phyloP scores from a whole-genome alignment of 805 yeast genomes.

The Tanozyma kutaoensis region DNA sequence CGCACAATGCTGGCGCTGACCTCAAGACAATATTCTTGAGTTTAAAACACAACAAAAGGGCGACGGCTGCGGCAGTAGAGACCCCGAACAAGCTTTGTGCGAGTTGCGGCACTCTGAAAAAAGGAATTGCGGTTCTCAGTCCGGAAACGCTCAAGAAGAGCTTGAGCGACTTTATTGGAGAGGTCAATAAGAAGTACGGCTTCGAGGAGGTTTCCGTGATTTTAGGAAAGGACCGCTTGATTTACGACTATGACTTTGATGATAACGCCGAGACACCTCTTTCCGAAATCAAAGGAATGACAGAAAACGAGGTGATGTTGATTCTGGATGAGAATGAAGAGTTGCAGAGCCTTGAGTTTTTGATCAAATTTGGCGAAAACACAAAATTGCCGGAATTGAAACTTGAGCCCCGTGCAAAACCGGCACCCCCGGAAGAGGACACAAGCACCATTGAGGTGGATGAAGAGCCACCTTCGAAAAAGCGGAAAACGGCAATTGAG shows the following conservation, averaged over 20 bases:
- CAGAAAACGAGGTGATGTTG: conserved; percentile 48
- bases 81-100: conserved; percentile 31
- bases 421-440: too few relatives aligned
- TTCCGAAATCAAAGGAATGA: conserved; percentile 35
- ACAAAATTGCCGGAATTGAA: too few relatives aligned
- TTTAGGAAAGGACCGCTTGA: conserved; percentile 42
- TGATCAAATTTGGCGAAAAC: conserved; percentile 26
- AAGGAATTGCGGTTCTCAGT: conserved; percentile 3
- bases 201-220: conserved; percentile 42
- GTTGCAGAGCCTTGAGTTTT: conserved; percentile 50
- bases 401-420: too few relatives aligned
- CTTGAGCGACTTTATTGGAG: conserved; percentile 38
- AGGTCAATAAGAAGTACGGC: conserved; percentile 32
- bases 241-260: conserved; percentile 82
- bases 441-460: too few relatives aligned
- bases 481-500: too few relatives aligned
- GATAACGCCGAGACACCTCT: conserved; percentile 49
- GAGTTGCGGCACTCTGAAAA: conserved; percentile 40
- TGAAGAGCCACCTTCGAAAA: too few relatives aligned
- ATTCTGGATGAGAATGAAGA: conserved; percentile 73
- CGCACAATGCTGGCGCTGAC: too few relatives aligned
- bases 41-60: conserved; percentile 14
- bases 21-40: too few relatives aligned
- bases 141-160: conserved; percentile 6
- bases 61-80: conserved; percentile 6